Base-by-base conservation (phyloP, 345 rosid genomes). In the Balakata baccata region DNA sequence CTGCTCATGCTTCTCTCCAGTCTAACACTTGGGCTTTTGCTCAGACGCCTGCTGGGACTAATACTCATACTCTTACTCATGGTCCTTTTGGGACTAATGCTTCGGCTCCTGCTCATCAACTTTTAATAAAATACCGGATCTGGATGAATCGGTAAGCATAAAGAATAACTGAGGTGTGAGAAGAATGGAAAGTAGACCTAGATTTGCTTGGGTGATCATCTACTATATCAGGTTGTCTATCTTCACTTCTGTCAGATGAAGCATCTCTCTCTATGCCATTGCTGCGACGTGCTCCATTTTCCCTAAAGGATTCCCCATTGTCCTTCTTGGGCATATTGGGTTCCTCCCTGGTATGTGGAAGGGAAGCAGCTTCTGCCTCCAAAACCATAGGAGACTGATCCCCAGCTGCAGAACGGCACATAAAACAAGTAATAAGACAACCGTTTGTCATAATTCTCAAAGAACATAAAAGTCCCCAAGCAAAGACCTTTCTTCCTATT, bases 71-170 rank as follows among this genome's bases (percentile, higher is more conserved):
- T 90, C 86, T 86, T 94, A 87, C 93, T 89, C 68, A 70, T 76
- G 64, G 91, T 75, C 91, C 88, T 91, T 82, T 88, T 87, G 58
- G 97, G 94, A 84, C 92, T 95, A 80, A 85, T 75, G 85, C 97
- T 95, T 79, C 93, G 84, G 82, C 97, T 94, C 91, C 98, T 94
- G 93, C 87, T 78, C 84, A 87, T 80, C 81, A 89, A 80, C 85
- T 84, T 82, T 74, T 73, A 84, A 73, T 87, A 78, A 87, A 81
- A 85, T 70, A 85, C 80, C 71, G 38, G 78, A 81, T 71, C 66
- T 75, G 76, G 82, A 79, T 80, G 84, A 80, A 84, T 80, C 58
- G 54, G 70, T 74, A 82, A 75, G 75, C 75, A 83, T 68, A 86
- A 76, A 74, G 81, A 79, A 72, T 75, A 85, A 79, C 75, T 73